Percentiles rank a stretch among this genome's conserved stretches.
phyloP scores from a whole-genome alignment of 768 basidiomycete species.

The Leucosporidium creatinivorum region DNA sequence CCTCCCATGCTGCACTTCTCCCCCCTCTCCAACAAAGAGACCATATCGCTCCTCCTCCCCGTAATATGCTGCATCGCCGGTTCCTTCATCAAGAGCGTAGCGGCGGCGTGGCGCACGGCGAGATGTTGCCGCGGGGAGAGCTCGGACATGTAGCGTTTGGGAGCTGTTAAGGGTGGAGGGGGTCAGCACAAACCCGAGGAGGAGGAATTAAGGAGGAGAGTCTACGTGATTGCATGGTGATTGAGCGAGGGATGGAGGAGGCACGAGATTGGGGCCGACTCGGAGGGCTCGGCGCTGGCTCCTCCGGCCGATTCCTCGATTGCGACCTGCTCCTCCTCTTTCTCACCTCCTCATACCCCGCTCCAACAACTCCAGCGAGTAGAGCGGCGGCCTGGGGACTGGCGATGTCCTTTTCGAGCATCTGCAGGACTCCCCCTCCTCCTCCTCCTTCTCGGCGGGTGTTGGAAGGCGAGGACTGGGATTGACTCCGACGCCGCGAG shows the following conservation, averaged over 20 bases:
- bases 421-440: too few species aligned
- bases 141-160: constrained; percentile 15
- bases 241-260: not conserved
- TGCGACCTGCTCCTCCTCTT: not conserved
- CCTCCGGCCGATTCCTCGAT: not conserved
- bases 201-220: not conserved
- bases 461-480: not conserved
- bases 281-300: not conserved
- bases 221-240: not conserved
- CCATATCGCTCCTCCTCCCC: constrained; percentile 12
- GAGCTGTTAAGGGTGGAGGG: not conserved
- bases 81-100: constrained; percentile 19
- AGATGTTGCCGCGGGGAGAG: constrained; percentile 17
- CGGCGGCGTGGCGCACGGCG: constrained; percentile 21
- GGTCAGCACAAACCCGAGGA: not conserved
- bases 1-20: not conserved
- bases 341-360: not conserved
- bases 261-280: too few species aligned
- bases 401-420: not conserved
- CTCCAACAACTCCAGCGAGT: not conserved
- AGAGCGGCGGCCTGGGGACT: not conserved
- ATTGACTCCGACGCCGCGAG: not conserved
- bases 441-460: not conserved
- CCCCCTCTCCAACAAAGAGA: not conserved
- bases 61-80: constrained; percentile 7